Base-by-base conservation (phyloP, 148 eudicot genomes). In the Vaccinium macrocarpon region DNA sequence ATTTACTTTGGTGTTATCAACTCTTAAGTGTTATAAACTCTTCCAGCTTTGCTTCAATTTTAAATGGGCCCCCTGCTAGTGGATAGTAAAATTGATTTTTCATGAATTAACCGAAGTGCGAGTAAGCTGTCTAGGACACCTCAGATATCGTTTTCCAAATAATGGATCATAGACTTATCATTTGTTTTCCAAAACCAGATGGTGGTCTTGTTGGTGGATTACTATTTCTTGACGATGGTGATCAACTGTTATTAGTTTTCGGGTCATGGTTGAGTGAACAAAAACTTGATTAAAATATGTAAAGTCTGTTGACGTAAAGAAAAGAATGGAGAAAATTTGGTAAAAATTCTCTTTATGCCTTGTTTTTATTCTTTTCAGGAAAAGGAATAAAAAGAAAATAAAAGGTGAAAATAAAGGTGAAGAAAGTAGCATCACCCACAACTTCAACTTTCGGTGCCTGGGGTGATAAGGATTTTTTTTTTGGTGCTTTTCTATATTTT, bases 361-460 rank as follows among this genome's bases (percentile, higher is more conserved):
- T 2, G 29, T 53, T 3, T 25, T 79, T 53, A 9, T 55, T 53
- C 48, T 35, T 56, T 19, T 79, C 3, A 15, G 15, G 13, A 77
- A 11, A 51, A 59, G 29, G 46, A 78, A 29, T 12, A 11, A 19
- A 78, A 78, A 51, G 12, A 16, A 55, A 78, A 55, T 78, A 35
- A 78, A 78, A 77, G 14, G 6, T n/a, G 15, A 55, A 29, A 78
- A 53, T 4, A 79, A 80, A 80, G 42, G 52, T 57, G 71, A 80
- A 15, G 71, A 38, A 59, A 80, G 82, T 38, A 12, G 81, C 46
- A 42, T 57, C 70, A 38, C 50, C 16, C 82, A 16, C 29, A 8
- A 50, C 13, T 6, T 27, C 81, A 38, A 35, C 82, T 80, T 80
- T 80, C 82, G 82, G 82, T 80, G 82, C 82, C 8, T 35, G 21